Evolutionary conservation across 192 early-diverging fungal species (phyloP).

Genomic region (Coemansia sp.): DNA sequence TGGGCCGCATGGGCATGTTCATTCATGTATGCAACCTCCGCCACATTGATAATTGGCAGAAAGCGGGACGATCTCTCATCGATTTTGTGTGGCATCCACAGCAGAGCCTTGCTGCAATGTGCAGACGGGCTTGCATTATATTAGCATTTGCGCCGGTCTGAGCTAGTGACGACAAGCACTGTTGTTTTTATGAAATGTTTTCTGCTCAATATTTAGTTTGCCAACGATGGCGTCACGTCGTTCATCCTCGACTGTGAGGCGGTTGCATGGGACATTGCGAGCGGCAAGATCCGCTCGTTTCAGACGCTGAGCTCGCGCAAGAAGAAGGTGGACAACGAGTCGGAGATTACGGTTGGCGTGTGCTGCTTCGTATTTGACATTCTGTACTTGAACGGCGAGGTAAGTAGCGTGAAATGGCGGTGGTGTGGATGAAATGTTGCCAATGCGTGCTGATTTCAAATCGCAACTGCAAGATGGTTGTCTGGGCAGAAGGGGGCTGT

Average conservation of each 20-base stretch:
- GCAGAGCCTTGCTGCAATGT: background rate
- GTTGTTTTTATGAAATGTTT: background rate
- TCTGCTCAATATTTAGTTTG: slow-evolving; percentile 21
- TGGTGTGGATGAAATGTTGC: too few relatives aligned
- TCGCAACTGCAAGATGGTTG: background rate
- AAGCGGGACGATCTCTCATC: background rate
- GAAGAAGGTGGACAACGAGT: slow-evolving; percentile 88
- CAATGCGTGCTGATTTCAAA: background rate
- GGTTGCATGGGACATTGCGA: slow-evolving; percentile 94
- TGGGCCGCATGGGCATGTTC: background rate
- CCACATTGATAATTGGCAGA: background rate
- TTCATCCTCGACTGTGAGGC: slow-evolving; percentile 99
- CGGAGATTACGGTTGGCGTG: slow-evolving; percentile 92
- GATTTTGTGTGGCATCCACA: background rate
- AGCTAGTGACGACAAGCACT: background rate
- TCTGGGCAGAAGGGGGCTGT: background rate
- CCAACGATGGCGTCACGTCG: slow-evolving; percentile 64
- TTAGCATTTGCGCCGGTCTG: background rate
- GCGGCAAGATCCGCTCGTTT: slow-evolving; percentile 90
- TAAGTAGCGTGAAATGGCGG: slow-evolving; percentile 14
- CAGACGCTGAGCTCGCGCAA: slow-evolving; percentile 95
- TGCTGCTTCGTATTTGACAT: slow-evolving; percentile 98
- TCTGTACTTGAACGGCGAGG: slow-evolving; percentile 88
- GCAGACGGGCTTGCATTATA: background rate
- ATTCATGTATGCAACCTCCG: background rate